These are phyloP conservation scores for Scedosporium minutisporum DNA, from an alignment of 2,329 filamentous ascomycete genomes.

Conservation along the genomic window DNA sequence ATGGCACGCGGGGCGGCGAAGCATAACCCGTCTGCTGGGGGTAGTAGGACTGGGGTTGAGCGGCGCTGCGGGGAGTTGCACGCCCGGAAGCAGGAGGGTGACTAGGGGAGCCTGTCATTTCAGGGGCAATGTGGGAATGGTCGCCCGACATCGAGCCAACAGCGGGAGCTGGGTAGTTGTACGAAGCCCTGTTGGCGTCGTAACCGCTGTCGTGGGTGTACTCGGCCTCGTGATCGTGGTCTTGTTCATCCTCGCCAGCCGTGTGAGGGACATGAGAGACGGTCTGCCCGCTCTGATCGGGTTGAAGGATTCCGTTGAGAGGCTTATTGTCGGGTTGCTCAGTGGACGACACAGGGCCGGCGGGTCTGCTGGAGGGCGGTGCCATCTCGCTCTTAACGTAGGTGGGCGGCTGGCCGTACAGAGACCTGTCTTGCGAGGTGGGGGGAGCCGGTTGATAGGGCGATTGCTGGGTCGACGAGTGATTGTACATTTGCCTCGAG, in stretches of 20 bases:
- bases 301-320: slow-evolving; percentile 56
- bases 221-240: slow-evolving; percentile 67
- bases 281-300: slow-evolving; percentile 36
- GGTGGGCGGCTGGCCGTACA: slow-evolving; percentile 57
- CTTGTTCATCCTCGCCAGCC: slow-evolving; percentile 55
- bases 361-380: slow-evolving; percentile 57
- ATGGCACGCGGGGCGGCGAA: slow-evolving; percentile 63
- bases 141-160: slow-evolving; percentile 60
- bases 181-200: slow-evolving; percentile 58
- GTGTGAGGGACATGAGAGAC: slow-evolving; percentile 41
- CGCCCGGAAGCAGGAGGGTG: slow-evolving; percentile 75
- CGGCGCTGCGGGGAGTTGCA: slow-evolving; percentile 73
- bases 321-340: slow-evolving; percentile 54
- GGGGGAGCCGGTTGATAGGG: slow-evolving; percentile 59
- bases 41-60: slow-evolving; percentile 65
- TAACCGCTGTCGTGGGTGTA: slow-evolving; percentile 83
- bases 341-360: slow-evolving; percentile 32
- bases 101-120: slow-evolving; percentile 71
- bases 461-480: slow-evolving; percentile 56
- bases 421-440: slow-evolving; percentile 47
- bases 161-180: slow-evolving; percentile 66
- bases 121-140: slow-evolving; percentile 63
- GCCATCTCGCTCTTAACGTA: slow-evolving; percentile 87
- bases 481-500: slow-evolving; percentile 70
- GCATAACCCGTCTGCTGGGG: slow-evolving; percentile 58